Percentiles rank a stretch among this genome's conserved stretches.
phyloP scores from a whole-genome alignment of 352 stramenopile genomes.

The Phytophthora sp. region DNA sequence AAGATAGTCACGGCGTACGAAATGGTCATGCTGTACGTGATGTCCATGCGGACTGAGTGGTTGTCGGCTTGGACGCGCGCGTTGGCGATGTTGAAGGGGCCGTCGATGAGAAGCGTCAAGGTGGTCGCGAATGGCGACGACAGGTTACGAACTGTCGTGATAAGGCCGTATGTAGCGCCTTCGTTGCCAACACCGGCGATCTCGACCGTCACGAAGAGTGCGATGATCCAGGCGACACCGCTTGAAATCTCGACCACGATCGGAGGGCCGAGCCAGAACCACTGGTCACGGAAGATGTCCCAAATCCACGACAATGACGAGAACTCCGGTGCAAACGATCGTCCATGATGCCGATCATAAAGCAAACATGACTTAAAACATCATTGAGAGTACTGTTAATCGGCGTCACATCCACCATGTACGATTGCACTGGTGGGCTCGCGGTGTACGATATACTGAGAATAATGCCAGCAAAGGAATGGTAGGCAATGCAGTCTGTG shows the following conservation, averaged over 20 bases:
- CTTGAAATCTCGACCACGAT: conserved; percentile 19
- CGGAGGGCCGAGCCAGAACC: conserved; percentile 21
- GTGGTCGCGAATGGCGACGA: conserved; percentile 15
- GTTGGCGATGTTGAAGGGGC: conserved; percentile 24
- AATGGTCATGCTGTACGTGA: conserved; percentile 26
- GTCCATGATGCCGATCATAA: conserved; percentile 26
- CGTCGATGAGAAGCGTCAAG: conserved; percentile 16
- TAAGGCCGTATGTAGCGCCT: conserved; percentile 18
- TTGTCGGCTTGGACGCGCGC: conserved; percentile 8
- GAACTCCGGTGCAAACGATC: conserved; percentile 16
- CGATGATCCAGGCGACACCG: conserved; percentile 19
- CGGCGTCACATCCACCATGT: conserved; percentile 17
- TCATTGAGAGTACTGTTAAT: conserved; percentile 22
- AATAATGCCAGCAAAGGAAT: conserved; percentile 24
- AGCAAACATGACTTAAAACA: conserved; percentile 13
- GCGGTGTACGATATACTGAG: conserved; percentile 15
- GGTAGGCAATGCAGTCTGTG: conserved; percentile 19
- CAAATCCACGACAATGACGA: conserved; percentile 23
- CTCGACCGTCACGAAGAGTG: conserved; percentile 24
- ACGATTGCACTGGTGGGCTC: conserved; percentile 8
- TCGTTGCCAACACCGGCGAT: conserved; percentile 22
- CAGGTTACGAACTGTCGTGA: conserved; percentile 20
- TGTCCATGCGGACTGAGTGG: conserved; percentile 14
- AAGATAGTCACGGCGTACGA: conserved; percentile 21
- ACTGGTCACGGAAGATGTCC: conserved; percentile 24